These are phyloP conservation scores for Prunus fruticosa DNA, from an alignment of 306 rosid species.

Conservation along the genomic window DNA sequence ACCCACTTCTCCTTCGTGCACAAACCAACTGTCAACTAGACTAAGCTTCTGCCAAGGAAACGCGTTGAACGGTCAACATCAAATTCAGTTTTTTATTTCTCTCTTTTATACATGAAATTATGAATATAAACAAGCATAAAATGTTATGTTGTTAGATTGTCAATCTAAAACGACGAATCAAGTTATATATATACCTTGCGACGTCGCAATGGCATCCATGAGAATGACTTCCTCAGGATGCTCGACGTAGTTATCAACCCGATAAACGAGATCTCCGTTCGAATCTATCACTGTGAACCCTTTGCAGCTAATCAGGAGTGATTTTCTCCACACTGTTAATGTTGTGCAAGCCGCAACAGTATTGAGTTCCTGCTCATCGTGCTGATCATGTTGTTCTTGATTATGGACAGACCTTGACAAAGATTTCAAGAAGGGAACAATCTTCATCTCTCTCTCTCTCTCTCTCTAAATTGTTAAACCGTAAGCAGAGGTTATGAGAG, in stretches of 20 bases:
- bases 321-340: conserved; percentile 82
- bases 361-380: conserved; percentile 21
- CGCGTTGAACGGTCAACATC: neutral
- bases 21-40: conserved; percentile 53
- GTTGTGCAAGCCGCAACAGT: conserved; percentile 25
- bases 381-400: conserved; percentile 30
- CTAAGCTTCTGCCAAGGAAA: conserved; percentile 50
- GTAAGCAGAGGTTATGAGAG: neutral
- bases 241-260: conserved; percentile 69
- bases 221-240: conserved; percentile 68
- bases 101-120: neutral
- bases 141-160: too few relatives aligned
- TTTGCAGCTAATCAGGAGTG: conserved; percentile 61
- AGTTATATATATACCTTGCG: conserved; percentile 39
- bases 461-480: neutral
- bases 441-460: conserved; percentile 16
- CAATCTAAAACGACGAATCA: neutral
- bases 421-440: conserved; percentile 44
- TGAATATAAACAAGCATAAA: neutral
- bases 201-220: conserved; percentile 72
- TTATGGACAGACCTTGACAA: conserved; percentile 61
- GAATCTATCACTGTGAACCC: conserved; percentile 89
- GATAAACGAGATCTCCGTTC: conserved; percentile 60
- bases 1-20: conserved; percentile 61
- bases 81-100: neutral